Evolutionary conservation across 805 yeast genomes (phyloP).

Genomic region (Hemisphaericaspora nanyangensis): DNA sequence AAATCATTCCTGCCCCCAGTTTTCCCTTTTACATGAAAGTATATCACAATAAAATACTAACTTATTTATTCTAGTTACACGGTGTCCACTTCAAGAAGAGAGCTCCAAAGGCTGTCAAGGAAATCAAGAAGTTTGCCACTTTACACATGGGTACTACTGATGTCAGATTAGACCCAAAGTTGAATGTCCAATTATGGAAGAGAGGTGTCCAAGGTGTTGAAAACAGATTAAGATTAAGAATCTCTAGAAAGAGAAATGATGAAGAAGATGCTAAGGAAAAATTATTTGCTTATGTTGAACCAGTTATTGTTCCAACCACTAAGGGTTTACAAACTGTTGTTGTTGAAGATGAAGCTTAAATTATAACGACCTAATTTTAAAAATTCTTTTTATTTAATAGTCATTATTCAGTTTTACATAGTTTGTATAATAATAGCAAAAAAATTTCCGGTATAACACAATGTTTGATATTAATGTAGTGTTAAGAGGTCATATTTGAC

Average conservation of each 20-base stretch:
- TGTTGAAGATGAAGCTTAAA: slow-evolving; percentile 67
- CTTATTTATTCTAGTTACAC: slow-evolving; percentile 66
- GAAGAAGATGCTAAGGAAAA: slow-evolving; percentile 99
- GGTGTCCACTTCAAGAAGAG: slow-evolving; percentile 99
- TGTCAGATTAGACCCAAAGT: slow-evolving; percentile 98
- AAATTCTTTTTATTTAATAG: neutral
- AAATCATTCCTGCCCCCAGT: too few species aligned
- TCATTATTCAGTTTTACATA: neutral
- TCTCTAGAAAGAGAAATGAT: slow-evolving; percentile 99
- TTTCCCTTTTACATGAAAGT: too few species aligned
- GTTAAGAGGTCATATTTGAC: too few species aligned
- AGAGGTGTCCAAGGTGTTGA: slow-evolving; percentile 99
- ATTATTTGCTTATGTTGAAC: slow-evolving; percentile 97
- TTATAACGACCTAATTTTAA: slow-evolving; percentile 5
- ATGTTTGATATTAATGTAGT: neutral
- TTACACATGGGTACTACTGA: slow-evolving; percentile 99
- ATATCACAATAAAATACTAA: slow-evolving; percentile 45
- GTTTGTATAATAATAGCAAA: slow-evolving; percentile 8
- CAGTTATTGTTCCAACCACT: slow-evolving; percentile 88
- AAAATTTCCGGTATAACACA: slow-evolving; percentile 1
- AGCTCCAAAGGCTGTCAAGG: slow-evolving; percentile 99
- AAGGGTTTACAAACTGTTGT: slow-evolving; percentile 98
- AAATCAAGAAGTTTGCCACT: slow-evolving; percentile 96
- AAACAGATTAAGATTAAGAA: slow-evolving; percentile 96
- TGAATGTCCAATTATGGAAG: slow-evolving; percentile 98